A percentile compares a stretch with the other conserved stretches of the same genome.
phyloP scores from a whole-genome alignment of 140 eudicot genomes.

The Cichorium intybus region DNA sequence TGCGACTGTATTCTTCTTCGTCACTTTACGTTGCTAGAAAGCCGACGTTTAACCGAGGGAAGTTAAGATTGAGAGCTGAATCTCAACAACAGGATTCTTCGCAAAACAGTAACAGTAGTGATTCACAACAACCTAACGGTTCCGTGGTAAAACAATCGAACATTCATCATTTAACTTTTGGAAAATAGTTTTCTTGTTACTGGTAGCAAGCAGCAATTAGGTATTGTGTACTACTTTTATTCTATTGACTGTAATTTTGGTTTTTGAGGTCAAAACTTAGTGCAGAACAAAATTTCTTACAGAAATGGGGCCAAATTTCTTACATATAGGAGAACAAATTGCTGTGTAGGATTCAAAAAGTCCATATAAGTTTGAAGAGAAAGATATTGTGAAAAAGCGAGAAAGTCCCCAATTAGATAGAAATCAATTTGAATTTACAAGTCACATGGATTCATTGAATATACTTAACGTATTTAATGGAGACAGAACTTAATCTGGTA shows the following conservation, averaged over 20 bases:
- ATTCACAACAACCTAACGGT: conserved; percentile 63
- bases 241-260: neutral
- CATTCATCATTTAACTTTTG: neutral
- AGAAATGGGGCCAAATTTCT: neutral
- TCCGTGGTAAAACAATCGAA: conserved; percentile 37
- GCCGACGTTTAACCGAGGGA: conserved; percentile 29
- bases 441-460: conserved; percentile 23
- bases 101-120: conserved; percentile 19
- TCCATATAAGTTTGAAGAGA: neutral
- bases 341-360: neutral
- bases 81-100: conserved; percentile 41
- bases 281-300: neutral
- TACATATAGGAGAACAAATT: conserved; percentile 4
- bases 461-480: neutral
- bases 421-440: conserved; percentile 3
- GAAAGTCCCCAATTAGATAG: neutral
- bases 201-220: neutral
- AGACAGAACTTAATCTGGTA: no score
- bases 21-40: conserved; percentile 36
- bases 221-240: neutral
- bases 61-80: conserved; percentile 42
- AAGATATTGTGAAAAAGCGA: neutral
- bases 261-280: neutral
- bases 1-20: conserved; percentile 24
- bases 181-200: neutral